Evolutionary conservation across 106 monocot genomes (phyloP).

Genomic region (Dendrobium officinale): DNA sequence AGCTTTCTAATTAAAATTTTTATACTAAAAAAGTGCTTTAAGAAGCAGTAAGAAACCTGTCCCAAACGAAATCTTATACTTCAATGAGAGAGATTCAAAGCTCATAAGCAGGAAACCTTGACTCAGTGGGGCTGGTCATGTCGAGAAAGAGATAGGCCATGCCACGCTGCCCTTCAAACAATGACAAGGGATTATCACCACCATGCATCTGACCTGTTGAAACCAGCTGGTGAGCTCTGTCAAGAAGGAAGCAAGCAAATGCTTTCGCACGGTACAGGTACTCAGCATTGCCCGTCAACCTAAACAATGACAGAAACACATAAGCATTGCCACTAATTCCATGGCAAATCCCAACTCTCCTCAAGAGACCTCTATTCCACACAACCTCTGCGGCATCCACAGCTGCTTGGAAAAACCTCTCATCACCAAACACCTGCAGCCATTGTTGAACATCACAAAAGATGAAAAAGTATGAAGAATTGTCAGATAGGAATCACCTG

Average conservation of each 20-base stretch:
- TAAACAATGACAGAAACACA: conserved; percentile 71
- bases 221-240: conserved; percentile 51
- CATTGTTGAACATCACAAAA: too few species aligned
- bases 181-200: conserved; percentile 67
- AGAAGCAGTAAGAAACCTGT: too few species aligned
- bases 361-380: conserved; percentile 82
- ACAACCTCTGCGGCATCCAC: conserved; percentile 74
- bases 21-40: too few species aligned
- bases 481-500: conserved; percentile 15
- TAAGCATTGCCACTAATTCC: conserved; percentile 85
- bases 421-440: conserved; percentile 56
- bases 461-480: too few species aligned
- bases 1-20: too few species aligned
- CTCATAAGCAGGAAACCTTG: conserved; percentile 85
- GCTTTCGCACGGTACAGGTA: conserved; percentile 76
- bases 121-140: conserved; percentile 59
- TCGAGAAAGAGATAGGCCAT: conserved; percentile 73
- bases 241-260: conserved; percentile 67
- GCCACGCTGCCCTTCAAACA: conserved; percentile 86
- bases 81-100: conserved; percentile 19
- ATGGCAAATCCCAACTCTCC: conserved; percentile 85
- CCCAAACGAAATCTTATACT: too few species aligned
- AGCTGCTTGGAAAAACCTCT: conserved; percentile 58
- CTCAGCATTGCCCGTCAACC: conserved; percentile 45
- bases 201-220: conserved; percentile 63